phyloP scores from a whole-genome alignment of 116 monocot genomes.

The Zostera marina region DNA sequence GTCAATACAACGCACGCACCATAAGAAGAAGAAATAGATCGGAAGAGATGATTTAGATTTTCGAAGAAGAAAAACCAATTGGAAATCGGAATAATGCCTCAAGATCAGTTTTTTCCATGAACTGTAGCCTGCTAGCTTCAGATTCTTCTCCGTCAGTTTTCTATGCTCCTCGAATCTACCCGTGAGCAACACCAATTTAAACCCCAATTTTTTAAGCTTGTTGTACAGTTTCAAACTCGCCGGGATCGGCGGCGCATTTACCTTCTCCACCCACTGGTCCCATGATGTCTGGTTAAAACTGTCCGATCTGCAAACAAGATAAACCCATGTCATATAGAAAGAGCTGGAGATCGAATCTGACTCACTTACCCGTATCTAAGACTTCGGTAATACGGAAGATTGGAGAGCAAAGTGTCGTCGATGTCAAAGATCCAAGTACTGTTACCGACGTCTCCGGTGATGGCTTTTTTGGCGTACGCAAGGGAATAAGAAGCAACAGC shows the following conservation, averaged over 20 bases:
- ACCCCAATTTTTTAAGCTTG: conserved; percentile 29
- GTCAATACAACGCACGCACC: neutral
- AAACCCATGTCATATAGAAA: neutral
- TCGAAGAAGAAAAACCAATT: no score
- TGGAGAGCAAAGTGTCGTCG: conserved; percentile 64
- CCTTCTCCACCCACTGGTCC: conserved; percentile 34
- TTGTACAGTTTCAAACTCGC: conserved; percentile 37
- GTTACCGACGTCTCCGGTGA: conserved; percentile 30
- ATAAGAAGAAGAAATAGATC: no score
- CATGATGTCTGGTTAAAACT: conserved; percentile 37
- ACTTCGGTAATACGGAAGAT: conserved; percentile 69
- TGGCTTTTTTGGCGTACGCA: conserved; percentile 18
- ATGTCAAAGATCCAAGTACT: conserved; percentile 67
- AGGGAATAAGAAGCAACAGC: conserved; percentile 28
- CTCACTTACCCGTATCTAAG: conserved; percentile 29
- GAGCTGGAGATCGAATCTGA: conserved; percentile 4
- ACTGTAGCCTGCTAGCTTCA: conserved; percentile 29
- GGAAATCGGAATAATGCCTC: conserved; percentile 23
- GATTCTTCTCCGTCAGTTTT: conserved; percentile 25
- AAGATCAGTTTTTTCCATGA: conserved; percentile 42
- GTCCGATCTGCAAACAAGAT: conserved; percentile 11
- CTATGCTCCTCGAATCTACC: conserved; percentile 37
- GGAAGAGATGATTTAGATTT: no score
- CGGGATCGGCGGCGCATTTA: conserved; percentile 31
- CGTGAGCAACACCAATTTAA: conserved; percentile 32